Evolutionary conservation across 1,284 basidiomycete species (phyloP).

Genomic region (Microbotryum violaceum): DNA sequence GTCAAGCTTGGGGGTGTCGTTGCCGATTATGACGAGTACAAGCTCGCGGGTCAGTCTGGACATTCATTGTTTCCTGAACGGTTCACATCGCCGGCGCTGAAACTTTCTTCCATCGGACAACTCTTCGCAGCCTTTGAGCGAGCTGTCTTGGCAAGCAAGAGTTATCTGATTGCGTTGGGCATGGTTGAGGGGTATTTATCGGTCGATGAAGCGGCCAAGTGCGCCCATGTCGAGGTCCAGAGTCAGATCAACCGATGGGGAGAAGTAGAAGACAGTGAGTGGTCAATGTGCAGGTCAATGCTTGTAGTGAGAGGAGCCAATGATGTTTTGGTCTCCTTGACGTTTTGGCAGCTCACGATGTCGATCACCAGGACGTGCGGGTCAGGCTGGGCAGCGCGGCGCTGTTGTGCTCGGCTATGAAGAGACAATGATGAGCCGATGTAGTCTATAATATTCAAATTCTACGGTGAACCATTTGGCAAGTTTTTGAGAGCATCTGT

Average conservation of each 20-base stretch:
- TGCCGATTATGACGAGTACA: conserved; percentile 63
- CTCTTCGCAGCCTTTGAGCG: conserved; percentile 71
- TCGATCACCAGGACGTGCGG: conserved; percentile 89
- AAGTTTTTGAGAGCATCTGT: no score
- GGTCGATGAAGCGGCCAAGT: conserved; percentile 75
- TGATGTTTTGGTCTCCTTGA: conserved; percentile 3
- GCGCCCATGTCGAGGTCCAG: conserved; percentile 84
- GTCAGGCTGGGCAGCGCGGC: conserved; percentile 75
- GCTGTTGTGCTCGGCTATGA: conserved; percentile 15
- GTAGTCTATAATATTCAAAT: no score
- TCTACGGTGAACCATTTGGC: no score
- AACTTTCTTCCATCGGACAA: no score
- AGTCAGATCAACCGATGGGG: conserved; percentile 97
- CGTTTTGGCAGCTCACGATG: conserved; percentile 70
- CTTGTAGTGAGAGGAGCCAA: no score
- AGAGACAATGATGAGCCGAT: no score
- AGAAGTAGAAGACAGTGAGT: conserved; percentile 95
- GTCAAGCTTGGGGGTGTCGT: conserved; percentile 55
- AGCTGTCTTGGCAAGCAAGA: conserved; percentile 82
- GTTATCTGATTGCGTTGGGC: conserved; percentile 79
- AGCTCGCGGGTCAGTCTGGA: conserved; percentile 66
- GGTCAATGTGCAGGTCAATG: background rate
- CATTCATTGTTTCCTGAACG: background rate
- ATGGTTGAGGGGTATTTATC: conserved; percentile 66
- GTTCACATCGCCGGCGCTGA: background rate